These are phyloP conservation scores for Sporothrix phasma DNA, from an alignment of 2,329 filamentous ascomycete species.

Conservation along the genomic window DNA sequence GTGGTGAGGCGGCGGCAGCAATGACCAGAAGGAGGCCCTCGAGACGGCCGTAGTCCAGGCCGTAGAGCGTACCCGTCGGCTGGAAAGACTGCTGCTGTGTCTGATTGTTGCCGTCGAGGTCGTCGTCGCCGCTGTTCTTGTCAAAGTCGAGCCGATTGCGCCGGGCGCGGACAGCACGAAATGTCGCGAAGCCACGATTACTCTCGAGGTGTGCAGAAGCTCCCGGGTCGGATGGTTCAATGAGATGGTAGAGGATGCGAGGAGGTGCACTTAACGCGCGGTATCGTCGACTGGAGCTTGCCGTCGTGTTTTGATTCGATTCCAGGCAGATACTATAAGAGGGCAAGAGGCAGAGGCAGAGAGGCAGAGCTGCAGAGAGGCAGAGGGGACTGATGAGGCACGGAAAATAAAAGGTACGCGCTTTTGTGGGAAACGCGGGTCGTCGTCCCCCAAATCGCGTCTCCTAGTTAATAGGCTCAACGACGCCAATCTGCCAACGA, in stretches of 20 bases:
- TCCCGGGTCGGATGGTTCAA: background rate
- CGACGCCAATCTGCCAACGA: background rate
- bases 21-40: background rate
- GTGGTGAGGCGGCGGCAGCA: background rate
- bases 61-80: background rate
- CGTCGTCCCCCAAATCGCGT: conserved; percentile 7
- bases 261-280: background rate
- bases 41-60: background rate
- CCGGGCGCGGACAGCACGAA: conserved; percentile 10
- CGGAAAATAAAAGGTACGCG: conserved; percentile 5
- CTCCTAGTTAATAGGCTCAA: conserved; percentile 6
- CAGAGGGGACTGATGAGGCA: no score
- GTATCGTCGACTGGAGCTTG: background rate
- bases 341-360: background rate
- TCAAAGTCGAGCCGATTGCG: background rate
- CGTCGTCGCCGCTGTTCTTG: background rate
- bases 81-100: background rate
- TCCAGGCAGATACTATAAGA: background rate
- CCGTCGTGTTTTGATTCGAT: background rate
- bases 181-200: conserved; percentile 15
- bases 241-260: background rate
- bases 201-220: background rate
- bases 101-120: background rate
- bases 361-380: background rate
- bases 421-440: conserved; percentile 10